Base-by-base conservation (phyloP, 768 basidiomycete species). In the Sarcodon aspratus region DNA sequence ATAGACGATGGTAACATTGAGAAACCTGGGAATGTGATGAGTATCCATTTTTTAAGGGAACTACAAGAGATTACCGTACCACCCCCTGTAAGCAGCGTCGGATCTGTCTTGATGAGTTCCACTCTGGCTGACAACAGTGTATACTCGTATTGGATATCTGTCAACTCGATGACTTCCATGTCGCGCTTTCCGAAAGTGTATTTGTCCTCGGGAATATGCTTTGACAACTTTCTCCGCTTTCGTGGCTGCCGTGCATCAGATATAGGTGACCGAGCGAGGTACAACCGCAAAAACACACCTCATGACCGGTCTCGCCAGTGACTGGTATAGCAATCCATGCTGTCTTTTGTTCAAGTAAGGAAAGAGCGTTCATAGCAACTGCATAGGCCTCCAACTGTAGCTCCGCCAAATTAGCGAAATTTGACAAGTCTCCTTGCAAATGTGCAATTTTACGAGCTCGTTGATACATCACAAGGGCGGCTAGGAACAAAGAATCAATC, bases 381-480 rank as follows among this genome's bases (percentile, higher is more conserved):
- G 83, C 74, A 57, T 89, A 85, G 11, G 90, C 86, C 57, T 93
- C 80, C 33, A 82, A 65, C 61, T 82, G 89, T 57, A 84, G 78
- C 55, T 82, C 79, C 34, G 80, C 72, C 15, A 85, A 59, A 33
- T 76, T 76, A 35, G 64, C 52, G 53, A 69, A 69, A 42, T 68
- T 60, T 53, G 60, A 54, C 15, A 66, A 55, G 40, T 65, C 60
- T 45, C 56, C 62, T 46, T 63, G 50, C 33, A 73, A 55, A 33
- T 68, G 69, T 46, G 76, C 79, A 8, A 98, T 66, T 59, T 91
- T 86, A 54, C 82, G 72, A 17, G 86, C 91, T 48, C 91, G 82
- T 57, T 89, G 87, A 63, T 94, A 97, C 94, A 98, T 96, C 9
- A 82, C 82, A 47, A 85, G 73, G 12, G 89, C 88, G 48, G 94